Conservation (phyloP, 768 basidiomycete species). For the Podaxis carcinomalis region DNA sequence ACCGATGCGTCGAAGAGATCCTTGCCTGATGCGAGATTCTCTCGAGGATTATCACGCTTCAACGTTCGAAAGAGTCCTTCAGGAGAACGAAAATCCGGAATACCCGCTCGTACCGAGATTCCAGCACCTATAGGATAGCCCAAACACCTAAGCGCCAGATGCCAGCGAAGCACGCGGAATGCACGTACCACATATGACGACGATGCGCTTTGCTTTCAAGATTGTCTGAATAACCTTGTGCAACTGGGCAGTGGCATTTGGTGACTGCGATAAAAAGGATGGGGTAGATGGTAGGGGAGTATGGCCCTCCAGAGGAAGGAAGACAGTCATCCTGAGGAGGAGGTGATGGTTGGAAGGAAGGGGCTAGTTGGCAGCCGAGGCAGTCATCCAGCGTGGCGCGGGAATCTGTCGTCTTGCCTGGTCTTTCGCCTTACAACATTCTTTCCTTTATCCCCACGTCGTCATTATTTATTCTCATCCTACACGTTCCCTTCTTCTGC, state of each 20-base stretch:
- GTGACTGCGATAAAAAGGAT: conserved; percentile 48
- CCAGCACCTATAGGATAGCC: conserved; percentile 61
- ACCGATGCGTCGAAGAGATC: conserved; percentile 91
- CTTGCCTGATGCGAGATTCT: conserved; percentile 68
- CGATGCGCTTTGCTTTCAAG: conserved; percentile 74
- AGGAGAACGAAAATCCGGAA: conserved; percentile 85
- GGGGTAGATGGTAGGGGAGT: conserved; percentile 47
- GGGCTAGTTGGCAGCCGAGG: conserved; percentile 7
- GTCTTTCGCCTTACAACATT: neutral
- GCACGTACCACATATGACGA: conserved; percentile 79
- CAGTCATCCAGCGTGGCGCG: conserved; percentile 11
- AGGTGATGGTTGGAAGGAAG: conserved; percentile 7
- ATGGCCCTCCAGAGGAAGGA: conserved; percentile 52
- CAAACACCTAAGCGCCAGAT: conserved; percentile 8
- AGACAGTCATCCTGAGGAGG: conserved; percentile 49
- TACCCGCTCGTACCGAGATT: conserved; percentile 82
- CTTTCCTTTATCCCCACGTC: neutral
- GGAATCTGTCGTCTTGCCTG: neutral
- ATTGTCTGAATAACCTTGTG: conserved; percentile 59
- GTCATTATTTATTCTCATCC: neutral
- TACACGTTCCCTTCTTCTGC: neutral
- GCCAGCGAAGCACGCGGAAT: conserved; percentile 9
- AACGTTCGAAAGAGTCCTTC: conserved; percentile 77
- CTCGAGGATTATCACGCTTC: conserved; percentile 74
- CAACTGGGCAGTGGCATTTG: conserved; percentile 43